Evolutionary conservation across 2,329 filamentous ascomycete genomes (phyloP), one percentile per base, ranked within the genome.

Genomic region (Penicillium sp.): DNA sequence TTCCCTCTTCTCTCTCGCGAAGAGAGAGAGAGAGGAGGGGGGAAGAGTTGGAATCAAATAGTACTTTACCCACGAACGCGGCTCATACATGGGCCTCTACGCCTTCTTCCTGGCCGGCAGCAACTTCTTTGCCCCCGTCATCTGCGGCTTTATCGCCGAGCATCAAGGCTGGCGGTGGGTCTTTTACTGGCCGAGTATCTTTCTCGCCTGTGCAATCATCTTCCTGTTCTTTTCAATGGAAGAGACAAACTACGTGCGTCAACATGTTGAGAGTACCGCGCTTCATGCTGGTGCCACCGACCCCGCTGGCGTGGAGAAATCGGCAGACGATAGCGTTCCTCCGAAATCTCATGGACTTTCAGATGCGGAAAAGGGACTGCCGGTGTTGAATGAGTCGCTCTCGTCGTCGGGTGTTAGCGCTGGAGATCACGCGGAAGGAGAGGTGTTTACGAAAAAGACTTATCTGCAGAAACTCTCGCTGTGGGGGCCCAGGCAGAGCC

Each of bases 211-310:
- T 1, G 69, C 68, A 1, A 71, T 76, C 32, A 55, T 76, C 1
- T 73, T 78, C 47, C 62, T 77, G 1, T 77, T 78, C 62, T 75
- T 79, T 53, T 74, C 75, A 60, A 75, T 78, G 70, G 77, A 80
- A 56, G 77, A 80, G 58, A 78, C 77, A 3, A 79, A 77, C 61
- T 78, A 75, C 51, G 55, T 59, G 4, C 68, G 71, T 5, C 54
- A 61, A 6, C 12, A 57, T 39, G 40, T 46, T 29, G 52, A 49
- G 26, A 37, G 36, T n/a, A 25, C 46, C 18, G 18, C 18, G 2
- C 18, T 18, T 18, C 18, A 18, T 18, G 18, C 18, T 18, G 18
- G 18, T 18, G 18, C 18, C 18, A 18, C 18, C 18, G 18, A 18
- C 18, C 3, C 18, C 18, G 18, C 18, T 18, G 18, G 18, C 18